Evolutionary conservation across 1,284 basidiomycete genomes (phyloP), one percentile per base, ranked within the genome.

Genomic region (Vanrija humicola): DNA sequence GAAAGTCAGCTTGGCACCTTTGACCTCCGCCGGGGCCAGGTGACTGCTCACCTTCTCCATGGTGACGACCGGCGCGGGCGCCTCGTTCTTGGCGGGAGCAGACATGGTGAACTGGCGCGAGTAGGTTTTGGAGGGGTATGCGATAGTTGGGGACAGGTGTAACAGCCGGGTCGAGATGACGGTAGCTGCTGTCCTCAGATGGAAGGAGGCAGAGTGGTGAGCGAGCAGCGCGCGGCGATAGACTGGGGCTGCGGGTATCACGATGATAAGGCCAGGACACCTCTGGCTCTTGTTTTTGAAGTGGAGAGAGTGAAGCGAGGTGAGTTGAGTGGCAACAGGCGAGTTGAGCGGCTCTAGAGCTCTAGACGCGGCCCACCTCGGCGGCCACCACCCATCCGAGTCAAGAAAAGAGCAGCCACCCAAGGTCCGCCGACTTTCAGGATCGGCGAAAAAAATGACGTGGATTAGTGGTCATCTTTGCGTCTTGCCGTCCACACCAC

Each of bases 21-120:
- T 9, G 19, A 26, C 15, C 21, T 23, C 21, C 21, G 10, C n/a
- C n/a, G 9, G 19, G 25, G 5, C 14, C 26, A 34, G 14, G 21
- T 40, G 9, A n/a, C 5, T 12, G 50, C 63, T 43, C 38, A 73
- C 73, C 72, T 75, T 75, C 60, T 75, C 73, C 73, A 75, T 75
- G 42, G 67, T 64, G 43, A 63, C 53, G 26, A 73, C 72, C 42
- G 73, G 69, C 42, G 67, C 63, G 21, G 62, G 67, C 40, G 62
- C 63, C 23, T 60, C 43, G 38, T 70, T 66, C 45, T 64, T 65
- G 26, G 59, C 56, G 29, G 67, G 62, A 23, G 72, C 64, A 25
- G 70, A 67, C 68, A 70, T 70, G 46, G 48, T 42, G 46, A 21
- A 40, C 16, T 28, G 28, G 29, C 28, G 18, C 23, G 29, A 26